Conservation (phyloP, 805 yeast genomes). For the Yamadazyma kitorensis region DNA sequence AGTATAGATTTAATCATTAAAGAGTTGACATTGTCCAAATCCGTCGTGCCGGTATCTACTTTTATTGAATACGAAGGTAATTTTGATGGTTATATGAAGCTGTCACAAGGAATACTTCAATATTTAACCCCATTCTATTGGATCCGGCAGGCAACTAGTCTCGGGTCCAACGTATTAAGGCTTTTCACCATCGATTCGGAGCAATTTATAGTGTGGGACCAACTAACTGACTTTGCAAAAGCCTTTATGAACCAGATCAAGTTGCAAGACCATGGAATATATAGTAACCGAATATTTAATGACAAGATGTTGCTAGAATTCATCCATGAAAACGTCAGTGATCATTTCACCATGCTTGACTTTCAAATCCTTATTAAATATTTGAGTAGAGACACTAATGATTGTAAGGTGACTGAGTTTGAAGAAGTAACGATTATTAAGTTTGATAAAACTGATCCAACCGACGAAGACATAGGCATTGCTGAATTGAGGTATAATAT, state of each 20-base stretch:
- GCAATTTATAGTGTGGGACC: slow-evolving; percentile 9
- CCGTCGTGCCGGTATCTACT: slow-evolving; percentile 18
- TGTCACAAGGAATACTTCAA: slow-evolving; percentile 3
- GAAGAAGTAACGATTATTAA: slow-evolving; percentile 20
- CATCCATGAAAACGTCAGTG: slow-evolving; percentile 2
- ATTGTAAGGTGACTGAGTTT: slow-evolving; percentile 9
- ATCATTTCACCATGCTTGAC: slow-evolving; percentile 16
- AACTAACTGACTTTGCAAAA: slow-evolving; percentile 4
- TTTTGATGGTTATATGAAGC: slow-evolving; percentile 8
- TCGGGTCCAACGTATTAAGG: neutral
- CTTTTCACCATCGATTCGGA: slow-evolving; percentile 3
- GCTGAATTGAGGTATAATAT: slow-evolving; percentile 23
- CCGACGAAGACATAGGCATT: slow-evolving; percentile 30
- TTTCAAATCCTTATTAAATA: slow-evolving; percentile 24
- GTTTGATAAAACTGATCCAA: slow-evolving; percentile 16
- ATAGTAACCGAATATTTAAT: slow-evolving; percentile 9
- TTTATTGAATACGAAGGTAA: slow-evolving; percentile 7
- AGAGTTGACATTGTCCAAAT: slow-evolving; percentile 19
- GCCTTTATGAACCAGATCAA: slow-evolving; percentile 4
- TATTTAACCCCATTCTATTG: slow-evolving; percentile 10
- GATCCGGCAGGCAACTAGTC: neutral
- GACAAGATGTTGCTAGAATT: slow-evolving; percentile 1
- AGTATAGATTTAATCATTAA: slow-evolving; percentile 22
- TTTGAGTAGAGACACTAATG: slow-evolving; percentile 24
- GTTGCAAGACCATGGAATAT: slow-evolving; percentile 4